Conservation (phyloP, 331 rosid species). For the Malus hybrid region DNA sequence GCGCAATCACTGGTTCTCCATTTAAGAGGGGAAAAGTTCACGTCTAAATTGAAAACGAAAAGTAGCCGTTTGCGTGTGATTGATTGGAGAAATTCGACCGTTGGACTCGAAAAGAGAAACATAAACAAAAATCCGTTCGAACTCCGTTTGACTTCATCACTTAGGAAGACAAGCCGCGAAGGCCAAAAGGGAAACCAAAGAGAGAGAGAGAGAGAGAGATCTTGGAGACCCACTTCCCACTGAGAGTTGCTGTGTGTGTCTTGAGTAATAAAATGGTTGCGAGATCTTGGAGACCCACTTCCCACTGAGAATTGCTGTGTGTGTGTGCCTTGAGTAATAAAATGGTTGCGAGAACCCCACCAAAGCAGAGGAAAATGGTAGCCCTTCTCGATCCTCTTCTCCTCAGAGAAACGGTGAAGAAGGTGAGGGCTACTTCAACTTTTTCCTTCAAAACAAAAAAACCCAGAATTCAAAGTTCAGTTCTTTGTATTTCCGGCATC, state of each 20-base stretch:
- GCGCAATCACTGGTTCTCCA: neutral
- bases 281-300: slow-evolving; percentile 25
- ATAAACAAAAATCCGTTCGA: slow-evolving; percentile 29
- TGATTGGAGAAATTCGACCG: slow-evolving; percentile 61
- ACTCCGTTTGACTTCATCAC: slow-evolving; percentile 38
- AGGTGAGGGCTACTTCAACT: slow-evolving; percentile 27
- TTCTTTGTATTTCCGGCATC: neutral
- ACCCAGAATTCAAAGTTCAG: neutral
- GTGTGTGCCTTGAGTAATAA: neutral
- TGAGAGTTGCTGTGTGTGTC: slow-evolving; percentile 7
- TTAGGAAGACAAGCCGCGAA: slow-evolving; percentile 33
- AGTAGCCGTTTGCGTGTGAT: slow-evolving; percentile 49
- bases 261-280: too few species aligned
- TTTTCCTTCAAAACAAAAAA: too few species aligned
- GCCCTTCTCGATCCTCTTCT: slow-evolving; percentile 71
- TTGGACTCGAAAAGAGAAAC: slow-evolving; percentile 27
- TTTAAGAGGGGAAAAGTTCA: too few species aligned
- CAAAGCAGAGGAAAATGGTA: slow-evolving; percentile 52
- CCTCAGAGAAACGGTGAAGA: slow-evolving; percentile 76
- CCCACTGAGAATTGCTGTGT: slow-evolving; percentile 11
- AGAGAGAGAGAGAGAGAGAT: slow-evolving; percentile 12
- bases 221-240: slow-evolving; percentile 25
- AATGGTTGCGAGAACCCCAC: slow-evolving; percentile 98
- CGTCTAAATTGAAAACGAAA: neutral
- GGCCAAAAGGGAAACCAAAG: slow-evolving; percentile 7